A percentile compares a stretch with the other conserved stretches of the same genome.
Evolutionary conservation across 2,329 filamentous ascomycete genomes (phyloP).

Genomic region (Botrytis paeoniae): DNA sequence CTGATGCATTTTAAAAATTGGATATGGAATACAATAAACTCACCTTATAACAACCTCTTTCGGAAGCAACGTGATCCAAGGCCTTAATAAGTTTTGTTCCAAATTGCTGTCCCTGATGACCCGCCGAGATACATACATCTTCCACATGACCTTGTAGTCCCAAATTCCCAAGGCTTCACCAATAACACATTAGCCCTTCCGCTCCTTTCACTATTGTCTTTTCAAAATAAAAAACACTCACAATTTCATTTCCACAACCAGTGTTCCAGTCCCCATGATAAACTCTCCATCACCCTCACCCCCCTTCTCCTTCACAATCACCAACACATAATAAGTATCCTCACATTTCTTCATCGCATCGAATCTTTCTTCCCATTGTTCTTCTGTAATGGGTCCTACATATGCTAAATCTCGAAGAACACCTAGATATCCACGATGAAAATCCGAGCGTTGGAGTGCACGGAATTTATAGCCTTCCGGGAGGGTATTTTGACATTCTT

Average conservation of each 20-base stretch:
- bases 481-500: conserved; percentile 5
- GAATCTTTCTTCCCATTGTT: conserved; percentile 73
- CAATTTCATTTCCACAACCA: conserved; percentile 93
- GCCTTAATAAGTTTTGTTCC: conserved; percentile 89
- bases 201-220: not conserved
- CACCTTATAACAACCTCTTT: conserved; percentile 83
- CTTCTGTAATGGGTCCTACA: conserved; percentile 77
- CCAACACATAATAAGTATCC: conserved; percentile 80
- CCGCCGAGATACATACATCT: conserved; percentile 89
- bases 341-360: conserved; percentile 62
- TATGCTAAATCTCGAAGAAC: conserved; percentile 17
- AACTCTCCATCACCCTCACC: conserved; percentile 57
- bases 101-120: conserved; percentile 95
- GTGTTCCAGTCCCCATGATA: conserved; percentile 81
- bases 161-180: conserved; percentile 66
- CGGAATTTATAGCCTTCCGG: conserved; percentile 17
- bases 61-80: conserved; percentile 78
- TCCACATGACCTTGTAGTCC: conserved; percentile 91
- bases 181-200: not conserved
- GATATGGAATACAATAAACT: not conserved
- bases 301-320: conserved; percentile 56
- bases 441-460: conserved; percentile 16
- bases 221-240: conserved; percentile 43
- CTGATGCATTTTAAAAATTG: too few relatives aligned
- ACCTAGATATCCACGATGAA: conserved; percentile 5